Base-by-base conservation (phyloP, 2,329 filamentous ascomycete genomes). In the Plenodomus biglobosus region DNA sequence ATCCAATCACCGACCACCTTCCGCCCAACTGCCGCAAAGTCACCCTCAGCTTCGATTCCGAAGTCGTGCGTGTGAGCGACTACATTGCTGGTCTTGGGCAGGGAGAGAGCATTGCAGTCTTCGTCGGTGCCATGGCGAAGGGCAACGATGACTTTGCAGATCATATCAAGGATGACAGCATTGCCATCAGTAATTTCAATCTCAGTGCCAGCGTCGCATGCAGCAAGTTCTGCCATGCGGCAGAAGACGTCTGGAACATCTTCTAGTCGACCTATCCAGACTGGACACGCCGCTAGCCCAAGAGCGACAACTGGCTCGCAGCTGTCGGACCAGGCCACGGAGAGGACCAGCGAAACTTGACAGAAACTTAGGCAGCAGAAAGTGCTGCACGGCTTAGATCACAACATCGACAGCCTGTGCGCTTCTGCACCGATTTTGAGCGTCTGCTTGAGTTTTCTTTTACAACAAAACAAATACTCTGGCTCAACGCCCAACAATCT, bases 181-280 rank as follows among this genome's bases (percentile, higher is more conserved):
- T 99, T 69, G 90, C 88, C 64, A 97, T 99, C 77, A 97, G 92
- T 80, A 96, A 96, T 75, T 99, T 89, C 81, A 96, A 92, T 68
- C 81, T 99, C 55, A 96, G 90, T 68, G 94, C 94, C 53, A 97
- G 92, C 78, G 94, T 99, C 54, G 92, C 94, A 37, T 99, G 94
- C 81, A 96, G 92, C 84, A 99, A 97, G 75, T 97, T 99, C 80
- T 97, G 94, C 75, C 94, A 99, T 75, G 94, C 92, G 35, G 92
- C 92, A 37, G 94, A 99, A 76, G 94, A 99, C 73, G 87, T 87
- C 30, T 99, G 94, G 94, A 85, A 90, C 69, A 88, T 99, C 62
- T 83, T 96, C 66, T 99, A 85, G 80, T 34, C 37, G 50, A 55
- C 66, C 58, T 58, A 62, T 58, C 58, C 56, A 55, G 56, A 41